Evolutionary conservation across 1,284 basidiomycete species (phyloP), one percentile per base, ranked within the genome.

Genomic region (Sparassis latifolia): DNA sequence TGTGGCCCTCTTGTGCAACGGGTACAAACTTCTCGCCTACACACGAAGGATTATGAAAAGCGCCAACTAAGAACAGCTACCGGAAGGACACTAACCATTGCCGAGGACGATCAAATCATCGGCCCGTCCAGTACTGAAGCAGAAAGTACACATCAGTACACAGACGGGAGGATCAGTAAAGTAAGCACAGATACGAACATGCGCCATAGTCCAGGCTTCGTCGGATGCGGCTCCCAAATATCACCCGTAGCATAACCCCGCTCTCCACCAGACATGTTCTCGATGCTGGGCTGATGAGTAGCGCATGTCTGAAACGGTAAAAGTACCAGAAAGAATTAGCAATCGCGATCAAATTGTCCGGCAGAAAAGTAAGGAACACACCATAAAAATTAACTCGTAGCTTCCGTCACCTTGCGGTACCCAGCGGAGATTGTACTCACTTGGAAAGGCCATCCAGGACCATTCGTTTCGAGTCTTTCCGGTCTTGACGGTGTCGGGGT

Each of bases 11-110:
- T 55, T 67, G 65, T 0, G 61, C 60, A 10, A 58, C 54, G 5
- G 69, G 69, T 0, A 69, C 52, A 5, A 71, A 71, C 65, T 76
- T 76, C 56, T 76, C 74, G 9, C 74, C 75, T 52, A 31, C 3
- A 42, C 10, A 48, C 4, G 74, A 10, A 4, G 35, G 3, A 32
- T 7, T n/a, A 42, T 12, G 6, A 10, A 44, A 20, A 20, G 20
- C 20, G 20, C 20, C 20, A 20, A 20, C 20, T 20, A 20, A 20
- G 20, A 20, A 20, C 28, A 30, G 7, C 43, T 29, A 33, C 31
- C 29, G 31, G 27, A 43, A 46, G 51, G 51, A 38, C 5, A 28
- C 40, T 6, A 10, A 42, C 40, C 40, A 3, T 54, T 48, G 28
- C 50, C 48, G 1, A 58, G 51, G 10, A 52, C 48, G 10, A 58